Evolutionary conservation across 495 filamentous ascomycete genomes (phyloP), one percentile per base, ranked within the genome.

Genomic region (Lasiosphaeriaceae sp.): DNA sequence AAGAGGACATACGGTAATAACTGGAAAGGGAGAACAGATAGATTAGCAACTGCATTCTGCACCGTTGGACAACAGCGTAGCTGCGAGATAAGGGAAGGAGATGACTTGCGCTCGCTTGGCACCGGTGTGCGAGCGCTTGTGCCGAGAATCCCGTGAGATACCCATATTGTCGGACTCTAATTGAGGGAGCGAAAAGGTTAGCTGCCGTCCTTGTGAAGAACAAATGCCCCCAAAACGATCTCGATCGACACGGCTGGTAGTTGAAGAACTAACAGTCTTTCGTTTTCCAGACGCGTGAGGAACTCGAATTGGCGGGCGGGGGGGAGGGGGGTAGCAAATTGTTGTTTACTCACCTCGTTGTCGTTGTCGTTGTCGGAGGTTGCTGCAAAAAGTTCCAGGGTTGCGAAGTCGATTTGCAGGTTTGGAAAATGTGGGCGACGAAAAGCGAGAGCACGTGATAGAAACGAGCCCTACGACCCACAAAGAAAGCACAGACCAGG

Each of bases 61-160:
- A 9, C 26, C 3, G 4, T 4, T 9, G 9, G 39, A 43, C 45
- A 51, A 23, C 23, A 49, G n/a, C 39, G 12, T 43, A 16, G 5
- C 14, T n/a, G 23, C 29, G 11, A 56, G 17, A 11, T 1, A 20
- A 46, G 48, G 45, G 44, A 52, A 52, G 24, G 52, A 44, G 41
- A 35, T 41, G 50, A 68, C 66, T 61, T 66, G 55, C 67, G 92
- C 83, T 71, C 93, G 86, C 88, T 96, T 97, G 66, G 93, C 93
- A 82, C 93, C 93, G 70, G 93, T 91, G 76, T 90, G 90, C 77
- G 89, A 89, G 81, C 93, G 92, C 88, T 97, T 97, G 86, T 97
- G 93, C 81, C 93, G 90, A 70, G 90, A 96, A 80, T 97, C 93
- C 77, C 93, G 89, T 80, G 92, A 96, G 80, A 97, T 97, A 97